A percentile compares a stretch with the other conserved stretches of the same genome.
Evolutionary conservation across 2,329 filamentous ascomycete genomes (phyloP).

Genomic region (Byssochlamys sp.): DNA sequence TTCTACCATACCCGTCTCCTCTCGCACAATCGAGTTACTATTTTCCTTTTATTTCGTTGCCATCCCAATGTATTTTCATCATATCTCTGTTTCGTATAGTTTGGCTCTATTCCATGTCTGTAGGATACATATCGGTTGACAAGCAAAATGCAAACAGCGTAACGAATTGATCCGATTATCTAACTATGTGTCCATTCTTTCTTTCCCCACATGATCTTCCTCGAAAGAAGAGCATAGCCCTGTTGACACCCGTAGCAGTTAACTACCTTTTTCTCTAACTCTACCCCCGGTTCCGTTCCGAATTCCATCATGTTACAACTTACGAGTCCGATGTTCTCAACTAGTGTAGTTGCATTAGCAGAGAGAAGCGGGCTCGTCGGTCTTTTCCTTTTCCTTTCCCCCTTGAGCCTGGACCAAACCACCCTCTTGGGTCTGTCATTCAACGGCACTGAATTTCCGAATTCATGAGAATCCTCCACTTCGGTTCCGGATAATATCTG

Average conservation of each 20-base stretch:
- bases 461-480: not conserved
- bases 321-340: not conserved
- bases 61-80: not conserved
- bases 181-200: not conserved
- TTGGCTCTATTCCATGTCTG: not conserved
- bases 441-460: not conserved
- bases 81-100: not conserved
- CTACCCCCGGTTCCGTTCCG: not conserved
- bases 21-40: not conserved
- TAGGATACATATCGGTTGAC: not conserved
- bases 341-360: not conserved
- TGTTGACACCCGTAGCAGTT: not conserved
- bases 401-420: not conserved
- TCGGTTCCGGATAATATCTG: not conserved
- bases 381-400: not conserved
- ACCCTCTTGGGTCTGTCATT: not conserved
- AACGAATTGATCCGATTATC: not conserved
- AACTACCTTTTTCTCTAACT: no score
- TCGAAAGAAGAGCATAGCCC: not conserved
- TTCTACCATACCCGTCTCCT: not conserved
- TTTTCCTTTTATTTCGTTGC: not conserved
- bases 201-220: not conserved
- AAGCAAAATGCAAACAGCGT: not conserved
- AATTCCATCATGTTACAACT: not conserved
- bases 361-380: not conserved